Base-by-base conservation (phyloP, 2,329 filamentous ascomycete species). In the Pleurostoma richardsiae region DNA sequence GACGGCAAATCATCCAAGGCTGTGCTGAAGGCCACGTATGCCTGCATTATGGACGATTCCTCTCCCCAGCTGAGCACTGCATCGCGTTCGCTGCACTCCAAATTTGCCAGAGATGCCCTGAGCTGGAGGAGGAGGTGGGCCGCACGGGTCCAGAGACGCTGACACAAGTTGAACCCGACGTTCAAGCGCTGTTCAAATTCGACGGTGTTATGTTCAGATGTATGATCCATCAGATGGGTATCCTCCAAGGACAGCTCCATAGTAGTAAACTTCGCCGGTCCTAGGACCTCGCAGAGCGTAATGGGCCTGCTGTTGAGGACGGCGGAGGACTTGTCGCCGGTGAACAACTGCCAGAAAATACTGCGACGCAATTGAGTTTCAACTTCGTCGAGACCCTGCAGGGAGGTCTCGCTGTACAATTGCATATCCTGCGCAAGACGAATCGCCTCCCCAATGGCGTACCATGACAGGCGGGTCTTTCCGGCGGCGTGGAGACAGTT, bases 381-480 rank as follows among this genome's bases (percentile, higher is more conserved):
- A 2, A 70, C 52, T 0, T 62, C 59, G 2, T 57, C 50, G 2
- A 72, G 52, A 0, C 58, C 62, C n/a, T 65, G 57, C 0, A 67
- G 49, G 0, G 69, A 66, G 0, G 59, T 55, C 49, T 73, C 69
- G 4, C 71, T 63, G 40, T 73, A 62, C 29, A 73, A 52, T 10
- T 67, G 59, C 68, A 73, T 72, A 2, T 65, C 63, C 49, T 73
- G 69, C 0, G 63, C 65, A 4, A 73, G 60, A 2, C 68, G 58
- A 4, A 64, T 65, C 1, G 69, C 70, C 48, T 72, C 68, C 2
- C 70, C 69, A 50, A 73, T 69, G 2, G 72, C 68, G 42, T 71
- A 67, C 68, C 70, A 72, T 4, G 70, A 72, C 26, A 68, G 63
- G 29, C 66, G 63, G 4, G 68, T 67, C 39, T 68, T 70, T 0